Evolutionary conservation across 345 rosid species (phyloP).

Genomic region (Eucalyptus grandis): DNA sequence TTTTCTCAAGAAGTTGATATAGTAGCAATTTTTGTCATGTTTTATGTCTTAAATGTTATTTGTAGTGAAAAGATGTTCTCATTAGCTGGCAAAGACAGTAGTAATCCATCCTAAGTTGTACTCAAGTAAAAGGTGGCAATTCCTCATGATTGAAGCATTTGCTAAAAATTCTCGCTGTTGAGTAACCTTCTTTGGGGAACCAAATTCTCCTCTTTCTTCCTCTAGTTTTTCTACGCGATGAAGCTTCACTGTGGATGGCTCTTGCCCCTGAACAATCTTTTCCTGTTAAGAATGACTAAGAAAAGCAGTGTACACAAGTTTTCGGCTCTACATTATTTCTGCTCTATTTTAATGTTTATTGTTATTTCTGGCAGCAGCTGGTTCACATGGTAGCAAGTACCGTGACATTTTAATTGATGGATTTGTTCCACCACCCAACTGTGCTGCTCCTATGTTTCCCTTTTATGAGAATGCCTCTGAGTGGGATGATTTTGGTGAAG

Average conservation of each 20-base stretch:
- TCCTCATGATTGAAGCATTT: neutral
- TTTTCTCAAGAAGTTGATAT: neutral
- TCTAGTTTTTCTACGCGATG: neutral
- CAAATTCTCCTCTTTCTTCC: neutral
- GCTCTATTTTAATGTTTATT: neutral
- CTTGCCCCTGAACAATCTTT: neutral
- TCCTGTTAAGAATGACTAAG: neutral
- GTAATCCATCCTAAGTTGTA: neutral
- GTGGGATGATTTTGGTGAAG: conserved; percentile 99
- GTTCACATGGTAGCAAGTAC: conserved; percentile 47
- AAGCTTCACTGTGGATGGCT: neutral
- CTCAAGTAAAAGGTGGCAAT: neutral
- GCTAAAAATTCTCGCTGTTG: neutral
- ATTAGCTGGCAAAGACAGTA: neutral
- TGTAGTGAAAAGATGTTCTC: neutral
- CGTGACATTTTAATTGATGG: conserved; percentile 86
- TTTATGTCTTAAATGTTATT: neutral
- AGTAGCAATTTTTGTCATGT: neutral
- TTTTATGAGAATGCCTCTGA: conserved; percentile 66
- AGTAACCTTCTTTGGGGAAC: neutral
- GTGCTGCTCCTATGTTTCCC: conserved; percentile 94
- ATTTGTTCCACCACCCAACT: conserved; percentile 73
- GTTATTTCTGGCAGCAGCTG: conserved; percentile 25
- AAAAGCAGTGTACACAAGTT: neutral
- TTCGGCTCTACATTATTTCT: neutral